Percentiles rank a stretch among this genome's conserved stretches.
Evolutionary conservation across 2,329 filamentous ascomycete species (phyloP).

Genomic region (Aspergillus felis): DNA sequence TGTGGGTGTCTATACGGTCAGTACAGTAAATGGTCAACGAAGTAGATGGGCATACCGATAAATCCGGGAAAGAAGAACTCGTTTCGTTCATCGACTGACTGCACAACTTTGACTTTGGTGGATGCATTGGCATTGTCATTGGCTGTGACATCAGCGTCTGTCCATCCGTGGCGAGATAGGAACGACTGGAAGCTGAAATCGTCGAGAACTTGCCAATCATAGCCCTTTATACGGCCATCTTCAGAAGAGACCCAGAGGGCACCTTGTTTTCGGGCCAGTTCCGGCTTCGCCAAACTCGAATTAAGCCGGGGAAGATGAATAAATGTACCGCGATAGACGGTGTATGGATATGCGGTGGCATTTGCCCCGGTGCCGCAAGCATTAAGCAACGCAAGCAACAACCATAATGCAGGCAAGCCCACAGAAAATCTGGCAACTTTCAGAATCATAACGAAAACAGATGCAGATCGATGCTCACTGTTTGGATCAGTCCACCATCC

Average conservation of each 20-base stretch:
- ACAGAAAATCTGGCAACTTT: too few species aligned
- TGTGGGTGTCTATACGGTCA: constrained; percentile 70
- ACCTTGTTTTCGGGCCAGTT: constrained; percentile 42
- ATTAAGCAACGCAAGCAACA: too few species aligned
- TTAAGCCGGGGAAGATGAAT: constrained; percentile 49
- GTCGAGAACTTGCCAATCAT: constrained; percentile 25
- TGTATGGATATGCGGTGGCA: constrained; percentile 17
- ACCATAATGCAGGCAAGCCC: too few species aligned
- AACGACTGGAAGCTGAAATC: too few species aligned
- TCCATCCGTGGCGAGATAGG: constrained; percentile 17
- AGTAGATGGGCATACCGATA: constrained; percentile 33
- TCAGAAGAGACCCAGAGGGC: constrained; percentile 31
- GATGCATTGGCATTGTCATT: constrained; percentile 14
- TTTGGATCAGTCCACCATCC: too few species aligned
- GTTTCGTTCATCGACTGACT: constrained; percentile 29
- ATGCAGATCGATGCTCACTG: too few species aligned
- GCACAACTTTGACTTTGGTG: too few species aligned
- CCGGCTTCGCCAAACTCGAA: constrained; percentile 17
- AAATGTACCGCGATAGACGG: constrained; percentile 59
- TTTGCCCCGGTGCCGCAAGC: too few species aligned
- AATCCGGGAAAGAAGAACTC: constrained; percentile 48
- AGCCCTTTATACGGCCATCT: constrained; percentile 33
- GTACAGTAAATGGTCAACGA: not conserved
- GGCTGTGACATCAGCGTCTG: constrained; percentile 33
- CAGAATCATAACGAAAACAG: too few species aligned